These are phyloP conservation scores for Tagetes erecta DNA, from an alignment of 129 eudicot species.

Conservation along the genomic window DNA sequence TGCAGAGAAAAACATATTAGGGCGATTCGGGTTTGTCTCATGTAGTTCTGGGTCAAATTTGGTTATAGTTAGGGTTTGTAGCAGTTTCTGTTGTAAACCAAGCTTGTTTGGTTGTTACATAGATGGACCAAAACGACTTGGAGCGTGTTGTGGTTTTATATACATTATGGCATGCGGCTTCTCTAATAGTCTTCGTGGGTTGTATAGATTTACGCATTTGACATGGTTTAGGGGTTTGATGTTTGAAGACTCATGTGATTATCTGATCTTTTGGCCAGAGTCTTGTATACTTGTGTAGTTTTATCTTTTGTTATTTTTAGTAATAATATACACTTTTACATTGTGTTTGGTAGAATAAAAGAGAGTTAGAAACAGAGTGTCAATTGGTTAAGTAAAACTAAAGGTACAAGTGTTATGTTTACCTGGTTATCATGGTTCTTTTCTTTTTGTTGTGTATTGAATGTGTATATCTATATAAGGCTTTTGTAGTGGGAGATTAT, in stretches of 20 bases:
- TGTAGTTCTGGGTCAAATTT: too few relatives aligned
- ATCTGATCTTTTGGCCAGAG: neutral
- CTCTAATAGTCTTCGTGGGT: neutral
- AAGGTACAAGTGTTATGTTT: neutral
- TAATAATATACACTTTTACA: neutral
- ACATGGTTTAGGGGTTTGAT: neutral
- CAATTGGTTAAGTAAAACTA: neutral
- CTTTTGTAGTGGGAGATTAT: too few relatives aligned
- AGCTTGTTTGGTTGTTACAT: too few relatives aligned
- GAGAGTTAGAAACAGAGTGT: neutral
- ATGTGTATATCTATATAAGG: too few relatives aligned
- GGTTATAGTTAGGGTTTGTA: too few relatives aligned
- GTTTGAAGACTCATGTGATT: neutral
- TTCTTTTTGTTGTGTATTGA: neutral
- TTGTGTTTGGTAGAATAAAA: neutral
- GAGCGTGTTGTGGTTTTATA: neutral
- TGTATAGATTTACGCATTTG: neutral
- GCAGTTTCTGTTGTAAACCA: too few relatives aligned
- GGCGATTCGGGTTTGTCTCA: too few relatives aligned
- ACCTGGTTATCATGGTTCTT: neutral
- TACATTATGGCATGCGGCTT: neutral
- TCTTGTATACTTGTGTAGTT: neutral
- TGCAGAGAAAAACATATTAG: too few relatives aligned
- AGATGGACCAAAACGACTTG: too few relatives aligned
- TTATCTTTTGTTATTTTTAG: neutral